Evolutionary conservation across 768 basidiomycete genomes (phyloP).

Genomic region (Tricholoma flavovirens): DNA sequence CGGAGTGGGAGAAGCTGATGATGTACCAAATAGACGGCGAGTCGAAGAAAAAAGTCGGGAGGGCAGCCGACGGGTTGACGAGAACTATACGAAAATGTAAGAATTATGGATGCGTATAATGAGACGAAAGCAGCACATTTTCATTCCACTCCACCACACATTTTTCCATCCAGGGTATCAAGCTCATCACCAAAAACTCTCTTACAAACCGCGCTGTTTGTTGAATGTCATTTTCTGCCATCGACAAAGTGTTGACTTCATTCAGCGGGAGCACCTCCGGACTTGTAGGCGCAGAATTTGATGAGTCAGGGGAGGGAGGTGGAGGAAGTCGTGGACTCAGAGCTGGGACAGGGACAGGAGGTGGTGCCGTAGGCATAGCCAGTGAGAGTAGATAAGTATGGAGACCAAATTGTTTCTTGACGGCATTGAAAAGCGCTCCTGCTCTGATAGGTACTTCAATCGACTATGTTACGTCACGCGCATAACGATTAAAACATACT

Average conservation of each 20-base stretch:
- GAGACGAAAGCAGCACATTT: slow-evolving; percentile 36
- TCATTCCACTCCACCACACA: slow-evolving; percentile 94
- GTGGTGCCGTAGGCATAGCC: slow-evolving; percentile 53
- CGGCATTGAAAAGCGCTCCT: slow-evolving; percentile 74
- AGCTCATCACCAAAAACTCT: slow-evolving; percentile 83
- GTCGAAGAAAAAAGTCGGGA: slow-evolving; percentile 85
- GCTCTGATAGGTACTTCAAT: slow-evolving; percentile 40
- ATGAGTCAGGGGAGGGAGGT: slow-evolving; percentile 32
- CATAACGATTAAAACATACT: slow-evolving; percentile 45
- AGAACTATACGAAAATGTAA: slow-evolving; percentile 40
- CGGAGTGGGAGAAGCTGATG: slow-evolving; percentile 42
- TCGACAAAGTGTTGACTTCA: slow-evolving; percentile 37
- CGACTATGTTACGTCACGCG: slow-evolving; percentile 1
- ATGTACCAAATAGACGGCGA: slow-evolving; percentile 73
- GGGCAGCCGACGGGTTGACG: slow-evolving; percentile 71
- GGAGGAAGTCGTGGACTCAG: slow-evolving; percentile 64
- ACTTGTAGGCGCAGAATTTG: slow-evolving; percentile 13
- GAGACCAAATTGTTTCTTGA: slow-evolving; percentile 82
- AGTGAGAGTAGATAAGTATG: slow-evolving; percentile 70
- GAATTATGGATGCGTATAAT: background rate
- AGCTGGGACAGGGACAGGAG: slow-evolving; percentile 62
- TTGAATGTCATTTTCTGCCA: slow-evolving; percentile 71
- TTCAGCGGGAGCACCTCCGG: slow-evolving; percentile 16
- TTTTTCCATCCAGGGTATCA: slow-evolving; percentile 97
- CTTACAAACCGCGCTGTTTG: slow-evolving; percentile 73